Base-by-base conservation (phyloP, 2,329 filamentous ascomycete genomes). In the Fusarium concolor region DNA sequence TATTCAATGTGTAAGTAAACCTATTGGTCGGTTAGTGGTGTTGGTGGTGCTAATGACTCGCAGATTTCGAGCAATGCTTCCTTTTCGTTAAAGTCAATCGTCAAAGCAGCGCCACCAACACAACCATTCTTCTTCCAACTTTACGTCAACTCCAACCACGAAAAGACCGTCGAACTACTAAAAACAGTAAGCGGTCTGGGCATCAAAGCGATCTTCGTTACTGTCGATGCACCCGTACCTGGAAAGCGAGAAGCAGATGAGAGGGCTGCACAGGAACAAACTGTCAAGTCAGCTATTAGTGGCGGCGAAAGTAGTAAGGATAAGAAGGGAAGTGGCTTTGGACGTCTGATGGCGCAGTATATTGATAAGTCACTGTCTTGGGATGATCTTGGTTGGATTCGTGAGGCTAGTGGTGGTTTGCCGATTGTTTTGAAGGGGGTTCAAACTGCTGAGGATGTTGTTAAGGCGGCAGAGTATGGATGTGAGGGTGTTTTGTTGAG, bases 231-330 rank as follows among this genome's bases (percentile, higher is more conserved):
- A 1, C 85, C 85, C 2, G 85, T 85, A 14, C 80, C 84, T 0
- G 85, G 85, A 0, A 86, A 88, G 68, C 82, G 86, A 7, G 86
- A 88, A 65, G 84, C 84, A 2, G 86, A 88, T 56, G 85, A 87
- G 68, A 82, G 85, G 5, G 80, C 85, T 14, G 73, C 76, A 8
- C 83, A 83, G n/a, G 82, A 80, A 2, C 81, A 82, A 39, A 81
- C 82, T 14, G 58, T 79, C 4, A 67, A 68, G n/a, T 76, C 76
- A 6, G 78, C 75, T 29, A 77, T 79, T 18, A 78, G 81, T 22
- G 81, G 83, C 0, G 78, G 79, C 2, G 76, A 76, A 28, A 81
- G 77, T 5, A 79, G 76, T 26, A 85, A 83, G 41, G 85, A 86
- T 71, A 82, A 82, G 61, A 84, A 86, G 58, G 85, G 85, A 0